Percentiles rank a stretch among this genome's conserved stretches.
Conservation (phyloP, 1,284 basidiomycete species). For the Apiotrichum akiyoshidainum region DNA sequence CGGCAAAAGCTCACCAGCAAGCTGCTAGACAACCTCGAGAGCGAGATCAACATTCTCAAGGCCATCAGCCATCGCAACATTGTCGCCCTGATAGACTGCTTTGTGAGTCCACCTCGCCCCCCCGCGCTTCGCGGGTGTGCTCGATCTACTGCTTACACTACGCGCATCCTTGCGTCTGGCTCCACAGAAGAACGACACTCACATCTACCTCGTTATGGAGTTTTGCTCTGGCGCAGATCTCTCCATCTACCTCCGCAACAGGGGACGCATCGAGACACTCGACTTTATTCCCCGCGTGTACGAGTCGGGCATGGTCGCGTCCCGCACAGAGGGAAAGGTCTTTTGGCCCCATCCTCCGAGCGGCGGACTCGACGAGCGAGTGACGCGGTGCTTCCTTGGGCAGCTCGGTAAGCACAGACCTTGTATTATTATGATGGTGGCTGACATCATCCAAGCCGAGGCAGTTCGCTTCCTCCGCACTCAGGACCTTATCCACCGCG, state of each 20-base stretch:
- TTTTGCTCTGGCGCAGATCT: constrained; percentile 95
- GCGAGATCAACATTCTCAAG: constrained; percentile 96
- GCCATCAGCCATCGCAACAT: constrained; percentile 89
- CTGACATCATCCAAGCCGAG: constrained; percentile 59
- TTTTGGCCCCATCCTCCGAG: constrained; percentile 87
- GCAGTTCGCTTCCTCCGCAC: constrained; percentile 89
- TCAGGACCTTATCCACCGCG: constrained; percentile 88
- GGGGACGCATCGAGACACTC: constrained; percentile 77
- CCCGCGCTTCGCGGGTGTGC: neutral
- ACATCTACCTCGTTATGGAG: constrained; percentile 98
- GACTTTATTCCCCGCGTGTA: constrained; percentile 65
- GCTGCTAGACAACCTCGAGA: constrained; percentile 93
- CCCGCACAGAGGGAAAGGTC: constrained; percentile 54
- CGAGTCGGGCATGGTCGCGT: constrained; percentile 54
- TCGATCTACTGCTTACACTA: neutral
- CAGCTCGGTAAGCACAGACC: constrained; percentile 69
- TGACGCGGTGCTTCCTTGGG: constrained; percentile 86
- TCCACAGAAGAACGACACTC: constrained; percentile 75
- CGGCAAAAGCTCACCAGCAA: constrained; percentile 84
- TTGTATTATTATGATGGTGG: neutral
- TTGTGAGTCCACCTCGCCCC: constrained; percentile 54
- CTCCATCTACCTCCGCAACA: constrained; percentile 91
- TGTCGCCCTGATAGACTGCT: constrained; percentile 86
- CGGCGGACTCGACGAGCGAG: constrained; percentile 85
- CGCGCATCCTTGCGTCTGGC: constrained; percentile 4